Conservation (phyloP, 2,329 filamentous ascomycete species). For the Hypoxylon sp. region DNA sequence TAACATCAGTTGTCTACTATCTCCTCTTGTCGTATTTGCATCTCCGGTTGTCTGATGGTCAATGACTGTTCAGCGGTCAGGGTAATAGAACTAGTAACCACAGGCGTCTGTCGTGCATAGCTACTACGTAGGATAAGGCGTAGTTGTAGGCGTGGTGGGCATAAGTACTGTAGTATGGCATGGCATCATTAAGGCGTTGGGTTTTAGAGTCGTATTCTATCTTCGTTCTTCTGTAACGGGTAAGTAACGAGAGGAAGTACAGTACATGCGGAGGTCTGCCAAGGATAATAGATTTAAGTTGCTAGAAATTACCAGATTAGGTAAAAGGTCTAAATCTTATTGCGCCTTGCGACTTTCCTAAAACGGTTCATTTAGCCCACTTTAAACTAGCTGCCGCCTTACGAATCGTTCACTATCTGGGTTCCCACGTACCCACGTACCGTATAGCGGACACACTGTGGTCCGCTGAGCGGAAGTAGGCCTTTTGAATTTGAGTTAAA, state of each 20-base stretch:
- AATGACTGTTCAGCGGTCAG: slow-evolving; percentile 20
- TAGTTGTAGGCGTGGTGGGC: slow-evolving; percentile 20
- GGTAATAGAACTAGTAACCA: slow-evolving; percentile 16
- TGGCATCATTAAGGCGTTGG: slow-evolving; percentile 46
- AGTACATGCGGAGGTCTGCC: slow-evolving; percentile 14
- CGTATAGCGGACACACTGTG: slow-evolving; percentile 14
- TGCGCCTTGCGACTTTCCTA: slow-evolving; percentile 36
- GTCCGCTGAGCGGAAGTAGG: slow-evolving; percentile 10
- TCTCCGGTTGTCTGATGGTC: slow-evolving; percentile 10
- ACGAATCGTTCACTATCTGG: slow-evolving; percentile 18
- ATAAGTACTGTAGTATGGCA: slow-evolving; percentile 41
- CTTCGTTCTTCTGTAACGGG: slow-evolving; percentile 20
- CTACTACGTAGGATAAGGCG: slow-evolving; percentile 17
- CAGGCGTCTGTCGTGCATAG: slow-evolving; percentile 45
- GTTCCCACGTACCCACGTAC: slow-evolving; percentile 4
- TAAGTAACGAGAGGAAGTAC: slow-evolving; percentile 36
- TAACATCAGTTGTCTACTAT: slow-evolving; percentile 16
- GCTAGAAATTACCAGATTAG: slow-evolving; percentile 17
- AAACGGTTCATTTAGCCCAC: slow-evolving; percentile 42
- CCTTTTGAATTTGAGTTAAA: slow-evolving; percentile 17
- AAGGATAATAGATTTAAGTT: slow-evolving; percentile 11
- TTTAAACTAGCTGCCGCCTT: slow-evolving; percentile 45
- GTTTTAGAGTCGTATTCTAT: slow-evolving; percentile 33
- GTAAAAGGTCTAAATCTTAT: slow-evolving; percentile 19
- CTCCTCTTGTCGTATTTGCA: slow-evolving; percentile 6